Evolutionary conservation across 306 rosid species (phyloP).

Genomic region (Parietaria judaica): DNA sequence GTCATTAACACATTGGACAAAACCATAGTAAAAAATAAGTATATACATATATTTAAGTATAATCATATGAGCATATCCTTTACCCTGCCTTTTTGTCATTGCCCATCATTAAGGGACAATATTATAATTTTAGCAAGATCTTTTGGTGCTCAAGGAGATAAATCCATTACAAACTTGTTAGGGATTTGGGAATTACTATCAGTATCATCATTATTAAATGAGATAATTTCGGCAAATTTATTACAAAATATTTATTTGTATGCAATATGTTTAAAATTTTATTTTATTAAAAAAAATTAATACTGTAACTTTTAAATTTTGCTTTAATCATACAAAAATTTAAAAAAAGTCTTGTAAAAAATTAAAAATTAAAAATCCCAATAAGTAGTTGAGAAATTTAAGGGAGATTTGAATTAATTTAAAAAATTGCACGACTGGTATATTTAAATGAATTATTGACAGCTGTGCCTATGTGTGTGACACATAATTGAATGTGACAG

Average conservation of each 20-base stretch:
- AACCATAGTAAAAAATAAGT: not conserved
- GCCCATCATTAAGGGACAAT: not conserved
- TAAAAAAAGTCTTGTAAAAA: too few species aligned
- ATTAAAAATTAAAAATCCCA: too few species aligned
- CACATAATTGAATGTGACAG: conserved; percentile 5
- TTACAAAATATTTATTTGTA: too few species aligned
- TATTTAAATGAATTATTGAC: conserved; percentile 7
- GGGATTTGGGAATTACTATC: not conserved
- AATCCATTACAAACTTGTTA: not conserved
- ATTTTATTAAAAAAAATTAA: too few species aligned
- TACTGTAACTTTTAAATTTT: too few species aligned
- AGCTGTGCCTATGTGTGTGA: conserved; percentile 5
- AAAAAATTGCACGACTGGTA: not conserved
- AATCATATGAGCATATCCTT: not conserved
- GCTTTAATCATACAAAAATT: too few species aligned
- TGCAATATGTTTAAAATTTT: too few species aligned
- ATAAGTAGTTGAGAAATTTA: conserved; percentile 1
- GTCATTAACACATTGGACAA: conserved; percentile 11
- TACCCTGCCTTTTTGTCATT: not conserved
- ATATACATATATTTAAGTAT: not conserved
- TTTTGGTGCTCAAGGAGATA: not conserved
- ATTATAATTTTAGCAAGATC: not conserved
- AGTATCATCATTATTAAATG: not conserved
- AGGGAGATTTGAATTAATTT: not conserved
- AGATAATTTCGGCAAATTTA: too few species aligned